A percentile compares a stretch with the other conserved stretches of the same genome.
Conservation (phyloP, 1,284 basidiomycete species). For the Malassezia psittaci region DNA sequence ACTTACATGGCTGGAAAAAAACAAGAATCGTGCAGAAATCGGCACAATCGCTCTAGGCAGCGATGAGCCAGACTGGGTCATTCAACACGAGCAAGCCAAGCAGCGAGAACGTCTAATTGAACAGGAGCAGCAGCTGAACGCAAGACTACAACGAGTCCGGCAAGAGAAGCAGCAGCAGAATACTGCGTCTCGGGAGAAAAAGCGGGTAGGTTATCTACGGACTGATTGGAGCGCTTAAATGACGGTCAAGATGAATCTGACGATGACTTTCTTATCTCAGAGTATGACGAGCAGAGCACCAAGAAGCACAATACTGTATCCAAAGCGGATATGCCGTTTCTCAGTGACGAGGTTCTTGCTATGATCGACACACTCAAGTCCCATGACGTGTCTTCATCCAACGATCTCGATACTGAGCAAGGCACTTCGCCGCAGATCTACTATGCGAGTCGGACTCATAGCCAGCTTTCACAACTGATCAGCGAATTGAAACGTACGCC, state of each 20-base stretch:
- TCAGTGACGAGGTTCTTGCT: conserved; percentile 67
- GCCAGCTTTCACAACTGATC: conserved; percentile 81
- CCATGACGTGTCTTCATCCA: conserved; percentile 30
- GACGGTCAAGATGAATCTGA: conserved; percentile 20
- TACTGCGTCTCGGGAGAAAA: conserved; percentile 7
- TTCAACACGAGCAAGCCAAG: conserved; percentile 46
- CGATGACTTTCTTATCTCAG: conserved; percentile 22
- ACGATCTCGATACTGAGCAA: conserved; percentile 20
- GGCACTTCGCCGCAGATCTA: conserved; percentile 55
- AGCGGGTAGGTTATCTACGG: not conserved
- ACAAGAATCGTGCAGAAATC: conserved; percentile 26
- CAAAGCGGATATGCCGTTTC: conserved; percentile 18
- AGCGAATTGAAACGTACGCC: conserved; percentile 70
- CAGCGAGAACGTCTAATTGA: conserved; percentile 30
- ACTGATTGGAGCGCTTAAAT: not conserved
- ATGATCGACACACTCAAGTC: conserved; percentile 57
- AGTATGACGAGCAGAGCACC: conserved; percentile 12
- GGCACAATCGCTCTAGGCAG: not conserved
- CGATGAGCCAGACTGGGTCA: conserved; percentile 49
- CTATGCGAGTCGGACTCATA: conserved; percentile 89
- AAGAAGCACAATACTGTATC: no score
- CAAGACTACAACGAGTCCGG: conserved; percentile 30
- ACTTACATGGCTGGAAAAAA: conserved; percentile 46
- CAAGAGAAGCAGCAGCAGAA: conserved; percentile 15
- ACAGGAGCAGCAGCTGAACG: conserved; percentile 43